Conservation (phyloP, 805 yeast genomes). For the Lipomyces starkeyi region DNA sequence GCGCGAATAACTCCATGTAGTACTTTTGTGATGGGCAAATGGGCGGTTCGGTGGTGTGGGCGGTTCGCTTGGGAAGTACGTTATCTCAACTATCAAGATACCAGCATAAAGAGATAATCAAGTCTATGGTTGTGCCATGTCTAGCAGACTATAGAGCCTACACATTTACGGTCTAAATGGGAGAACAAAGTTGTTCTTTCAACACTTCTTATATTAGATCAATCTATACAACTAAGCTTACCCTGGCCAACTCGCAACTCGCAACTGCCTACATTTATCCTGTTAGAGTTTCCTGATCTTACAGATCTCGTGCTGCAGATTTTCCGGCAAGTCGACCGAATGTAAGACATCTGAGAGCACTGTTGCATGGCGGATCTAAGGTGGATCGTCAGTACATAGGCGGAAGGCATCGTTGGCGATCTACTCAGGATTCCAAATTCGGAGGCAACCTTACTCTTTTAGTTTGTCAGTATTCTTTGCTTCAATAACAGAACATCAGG, state of each 20-base stretch:
- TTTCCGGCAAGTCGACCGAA: conserved; percentile 11
- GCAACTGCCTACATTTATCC: conserved; percentile 6
- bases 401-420: conserved; percentile 7
- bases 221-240: conserved; percentile 5
- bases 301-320: conserved; percentile 1
- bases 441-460: neutral
- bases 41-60: too few relatives aligned
- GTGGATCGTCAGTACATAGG: conserved; percentile 4
- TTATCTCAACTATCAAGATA: conserved; percentile 4
- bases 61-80: too few relatives aligned
- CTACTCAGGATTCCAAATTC: conserved; percentile 8
- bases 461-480: conserved; percentile 4
- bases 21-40: too few relatives aligned
- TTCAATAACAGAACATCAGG: conserved; percentile 7
- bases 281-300: conserved; percentile 7
- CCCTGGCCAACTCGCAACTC: conserved; percentile 9
- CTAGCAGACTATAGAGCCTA: conserved; percentile 3
- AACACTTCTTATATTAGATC: too few relatives aligned
- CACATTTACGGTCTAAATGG: conserved; percentile 8
- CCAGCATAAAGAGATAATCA: conserved; percentile 3
- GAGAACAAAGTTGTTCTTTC: neutral
- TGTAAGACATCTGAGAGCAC: conserved; percentile 1
- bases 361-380: conserved; percentile 5
- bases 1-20: too few relatives aligned
- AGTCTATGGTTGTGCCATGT: conserved; percentile 5